A percentile compares a stretch with the other conserved stretches of the same genome.
phyloP scores from a whole-genome alignment of 179 eudicot species.

The Camellia oleifera region DNA sequence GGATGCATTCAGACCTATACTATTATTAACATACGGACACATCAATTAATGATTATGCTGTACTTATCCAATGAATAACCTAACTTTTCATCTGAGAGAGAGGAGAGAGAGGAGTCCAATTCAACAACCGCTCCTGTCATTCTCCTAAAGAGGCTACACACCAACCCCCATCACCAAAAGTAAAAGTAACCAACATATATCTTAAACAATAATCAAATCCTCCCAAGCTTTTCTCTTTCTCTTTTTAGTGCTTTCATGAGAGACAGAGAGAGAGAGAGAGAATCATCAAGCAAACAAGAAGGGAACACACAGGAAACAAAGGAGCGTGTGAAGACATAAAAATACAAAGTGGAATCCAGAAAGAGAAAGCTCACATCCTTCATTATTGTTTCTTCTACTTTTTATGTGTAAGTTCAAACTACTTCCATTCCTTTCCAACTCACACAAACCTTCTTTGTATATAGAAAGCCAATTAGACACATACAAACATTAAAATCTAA shows the following conservation, averaged over 20 bases:
- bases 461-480: neutral
- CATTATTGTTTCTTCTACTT: neutral
- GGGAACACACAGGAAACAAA: slow-evolving; percentile 7
- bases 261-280: slow-evolving; percentile 6
- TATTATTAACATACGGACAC: neutral
- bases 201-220: neutral
- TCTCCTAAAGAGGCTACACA: slow-evolving; percentile 9
- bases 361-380: neutral
- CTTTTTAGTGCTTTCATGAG: too few species aligned
- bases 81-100: neutral
- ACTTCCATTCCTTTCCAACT: neutral
- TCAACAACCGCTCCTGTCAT: slow-evolving; percentile 19
- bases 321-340: slow-evolving; percentile 13
- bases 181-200: neutral
- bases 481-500: neutral
- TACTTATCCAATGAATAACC: too few species aligned
- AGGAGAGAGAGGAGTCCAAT: slow-evolving; percentile 8
- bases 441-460: neutral
- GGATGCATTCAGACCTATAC: neutral
- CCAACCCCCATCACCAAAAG: slow-evolving; percentile 18
- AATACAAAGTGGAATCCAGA: neutral
- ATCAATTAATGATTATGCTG: neutral
- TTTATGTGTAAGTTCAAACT: neutral
- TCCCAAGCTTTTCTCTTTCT: neutral
- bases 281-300: neutral